Conservation (phyloP, 2,329 filamentous ascomycete species). For the Arthrocladium fulminans region DNA sequence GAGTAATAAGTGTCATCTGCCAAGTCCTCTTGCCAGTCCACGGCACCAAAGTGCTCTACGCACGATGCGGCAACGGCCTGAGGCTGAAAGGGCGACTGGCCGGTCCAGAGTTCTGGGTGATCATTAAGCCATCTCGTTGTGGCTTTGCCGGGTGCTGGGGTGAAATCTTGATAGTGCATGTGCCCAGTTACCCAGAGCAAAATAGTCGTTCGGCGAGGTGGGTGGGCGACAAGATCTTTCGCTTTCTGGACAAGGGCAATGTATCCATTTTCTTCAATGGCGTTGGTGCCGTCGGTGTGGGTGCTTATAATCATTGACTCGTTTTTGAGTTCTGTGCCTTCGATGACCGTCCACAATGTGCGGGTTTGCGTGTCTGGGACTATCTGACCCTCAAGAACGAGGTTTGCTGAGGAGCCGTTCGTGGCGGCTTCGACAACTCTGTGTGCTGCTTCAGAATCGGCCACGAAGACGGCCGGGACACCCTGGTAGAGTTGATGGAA, state of each 20-base stretch:
- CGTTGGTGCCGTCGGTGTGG: constrained; percentile 10
- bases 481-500: not conserved
- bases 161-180: too few species aligned
- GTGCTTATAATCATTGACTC: constrained; percentile 11
- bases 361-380: not conserved
- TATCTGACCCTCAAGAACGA: not conserved
- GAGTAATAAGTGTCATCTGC: constrained; percentile 2
- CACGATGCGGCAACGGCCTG: constrained; percentile 3
- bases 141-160: too few species aligned
- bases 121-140: not conserved
- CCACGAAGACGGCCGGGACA: not conserved
- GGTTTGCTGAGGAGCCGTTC: not conserved
- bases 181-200: not conserved
- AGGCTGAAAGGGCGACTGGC: not conserved
- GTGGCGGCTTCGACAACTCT: not conserved
- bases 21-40: constrained; percentile 8
- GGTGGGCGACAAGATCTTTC: not conserved
- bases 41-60: constrained; percentile 10
- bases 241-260: constrained; percentile 5
- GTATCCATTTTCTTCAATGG: constrained; percentile 10
- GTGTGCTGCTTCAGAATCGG: not conserved
- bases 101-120: not conserved
- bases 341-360: not conserved
- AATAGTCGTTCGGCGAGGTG: not conserved
- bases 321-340: constrained; percentile 5